Base-by-base conservation (phyloP, 73 alveolate genomes). In the Paramecium sonneborni region DNA sequence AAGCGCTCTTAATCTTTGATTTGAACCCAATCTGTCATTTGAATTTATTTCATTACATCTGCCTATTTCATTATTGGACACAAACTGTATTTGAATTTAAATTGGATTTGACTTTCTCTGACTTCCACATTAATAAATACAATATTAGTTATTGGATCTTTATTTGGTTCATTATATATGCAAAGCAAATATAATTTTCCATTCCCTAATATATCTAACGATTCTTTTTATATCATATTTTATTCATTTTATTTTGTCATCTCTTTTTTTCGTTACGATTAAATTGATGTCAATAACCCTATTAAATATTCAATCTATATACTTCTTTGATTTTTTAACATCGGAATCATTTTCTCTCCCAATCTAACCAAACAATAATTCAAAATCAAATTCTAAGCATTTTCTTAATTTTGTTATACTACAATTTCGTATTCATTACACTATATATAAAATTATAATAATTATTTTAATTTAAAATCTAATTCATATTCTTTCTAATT, bases 351-450 rank as follows among this genome's bases (percentile, higher is more conserved):
- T 62, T 62, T 32, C 39, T 62, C 44, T 12, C 44, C 84, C 39
- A 62, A 15, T 12, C 84, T 46, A 26, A 62, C 84, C 14, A 62
- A 32, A 62, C 84, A 62, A 62, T 62, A 62, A 62, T 62, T 26
- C 24, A 30, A 62, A 62, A 62, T 62, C 44, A 62, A 6, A 30
- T 62, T 62, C 44, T 62, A 26, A 12, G 84, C 44, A 62, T 62
- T 62, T 52, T 52, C 68, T 52, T 18, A 52, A 62, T 62, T 62
- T 62, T 62, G 84, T 62, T 62, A 62, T n/a, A n/a, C n/a, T n/a
- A n/a, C n/a, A n/a, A n/a, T n/a, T n/a, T n/a, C n/a, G n/a, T n/a
- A n/a, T n/a, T n/a, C n/a, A n/a, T n/a, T n/a, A n/a, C n/a, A n/a
- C n/a, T n/a, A n/a, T n/a, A n/a, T 46, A 62, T 62, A 62, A 62